These are phyloP conservation scores for Xylariaceae sp. DNA, from an alignment of 2,329 filamentous ascomycete species.

Conservation along the genomic window DNA sequence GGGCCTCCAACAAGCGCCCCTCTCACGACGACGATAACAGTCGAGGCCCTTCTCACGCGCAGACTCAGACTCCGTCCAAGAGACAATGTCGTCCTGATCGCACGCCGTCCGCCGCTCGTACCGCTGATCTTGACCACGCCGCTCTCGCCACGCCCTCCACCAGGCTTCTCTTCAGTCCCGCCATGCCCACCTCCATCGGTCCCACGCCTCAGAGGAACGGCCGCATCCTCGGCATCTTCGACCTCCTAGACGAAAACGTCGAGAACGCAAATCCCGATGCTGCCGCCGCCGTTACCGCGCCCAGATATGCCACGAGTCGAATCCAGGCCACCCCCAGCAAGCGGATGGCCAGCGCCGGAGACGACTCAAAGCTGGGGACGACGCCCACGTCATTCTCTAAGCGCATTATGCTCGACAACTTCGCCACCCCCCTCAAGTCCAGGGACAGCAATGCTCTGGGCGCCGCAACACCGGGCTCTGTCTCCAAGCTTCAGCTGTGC, in stretches of 20 bases:
- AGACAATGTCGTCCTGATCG: constrained; percentile 39
- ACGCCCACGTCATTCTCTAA: constrained; percentile 57
- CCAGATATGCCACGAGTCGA: constrained; percentile 1
- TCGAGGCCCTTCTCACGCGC: constrained; percentile 40
- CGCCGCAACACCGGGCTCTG: constrained; percentile 45
- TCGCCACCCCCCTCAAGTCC: constrained; percentile 61
- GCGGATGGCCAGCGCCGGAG: constrained; percentile 25
- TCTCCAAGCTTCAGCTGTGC: constrained; percentile 56
- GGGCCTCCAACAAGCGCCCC: constrained; percentile 37
- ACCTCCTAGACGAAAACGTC: constrained; percentile 55
- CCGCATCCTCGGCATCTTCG: constrained; percentile 72
- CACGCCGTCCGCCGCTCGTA: constrained; percentile 44
- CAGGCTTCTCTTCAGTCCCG: constrained; percentile 58
- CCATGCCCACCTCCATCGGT: constrained; percentile 59
- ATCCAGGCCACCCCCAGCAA: constrained; percentile 47
- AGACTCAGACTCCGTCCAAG: constrained; percentile 49
- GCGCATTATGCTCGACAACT: constrained; percentile 57
- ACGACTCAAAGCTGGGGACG: constrained; percentile 36
- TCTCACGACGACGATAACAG: constrained; percentile 25
- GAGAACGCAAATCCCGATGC: constrained; percentile 46
- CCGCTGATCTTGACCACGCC: constrained; percentile 30
- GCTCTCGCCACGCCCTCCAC: constrained; percentile 52
- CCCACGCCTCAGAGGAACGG: constrained; percentile 80
- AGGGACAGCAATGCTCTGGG: constrained; percentile 36
- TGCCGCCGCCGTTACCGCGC: constrained; percentile 35